Evolutionary conservation across 1,284 basidiomycete species (phyloP).

Genomic region (Trametes sp.): DNA sequence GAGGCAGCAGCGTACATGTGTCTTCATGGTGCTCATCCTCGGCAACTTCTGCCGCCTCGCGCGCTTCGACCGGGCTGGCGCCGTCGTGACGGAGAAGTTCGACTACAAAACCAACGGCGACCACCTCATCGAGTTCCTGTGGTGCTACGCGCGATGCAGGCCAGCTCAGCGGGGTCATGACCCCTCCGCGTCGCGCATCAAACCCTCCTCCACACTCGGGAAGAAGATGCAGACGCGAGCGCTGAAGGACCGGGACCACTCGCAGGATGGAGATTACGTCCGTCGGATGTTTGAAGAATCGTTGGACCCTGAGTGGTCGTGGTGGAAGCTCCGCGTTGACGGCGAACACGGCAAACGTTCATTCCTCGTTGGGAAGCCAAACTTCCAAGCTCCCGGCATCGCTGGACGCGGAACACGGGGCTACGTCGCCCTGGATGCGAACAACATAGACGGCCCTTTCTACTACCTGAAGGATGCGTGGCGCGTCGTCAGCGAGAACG

Average conservation of each 20-base stretch:
- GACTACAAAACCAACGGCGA: slow-evolving; percentile 7
- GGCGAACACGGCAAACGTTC: background rate
- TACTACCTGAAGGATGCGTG: slow-evolving; percentile 23
- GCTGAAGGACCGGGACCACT: too few relatives aligned
- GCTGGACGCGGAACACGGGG: slow-evolving; percentile 6
- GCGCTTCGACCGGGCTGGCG: slow-evolving; percentile 16
- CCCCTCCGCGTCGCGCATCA: background rate
- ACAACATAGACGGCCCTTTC: background rate
- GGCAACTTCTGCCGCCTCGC: slow-evolving; percentile 12
- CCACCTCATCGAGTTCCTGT: slow-evolving; percentile 14
- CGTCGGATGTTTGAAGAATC: background rate
- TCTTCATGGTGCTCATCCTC: slow-evolving; percentile 9
- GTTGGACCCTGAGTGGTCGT: background rate
- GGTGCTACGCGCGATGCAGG: slow-evolving; percentile 8
- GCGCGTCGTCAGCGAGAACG: slow-evolving; percentile 6
- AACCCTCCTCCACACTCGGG: background rate
- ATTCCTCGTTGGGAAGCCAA: slow-evolving; percentile 12
- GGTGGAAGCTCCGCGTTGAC: slow-evolving; percentile 7
- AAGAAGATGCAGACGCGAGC: background rate
- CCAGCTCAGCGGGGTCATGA: slow-evolving; percentile 15
- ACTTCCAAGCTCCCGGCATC: slow-evolving; percentile 1
- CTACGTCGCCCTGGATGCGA: slow-evolving; percentile 9
- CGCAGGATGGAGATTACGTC: background rate
- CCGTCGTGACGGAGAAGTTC: slow-evolving; percentile 12
- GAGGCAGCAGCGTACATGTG: slow-evolving; percentile 10